A percentile compares a stretch with the other conserved stretches of the same genome.
Evolutionary conservation across 345 rosid species (phyloP).

Genomic region (Cardamine chenopodiifolia): DNA sequence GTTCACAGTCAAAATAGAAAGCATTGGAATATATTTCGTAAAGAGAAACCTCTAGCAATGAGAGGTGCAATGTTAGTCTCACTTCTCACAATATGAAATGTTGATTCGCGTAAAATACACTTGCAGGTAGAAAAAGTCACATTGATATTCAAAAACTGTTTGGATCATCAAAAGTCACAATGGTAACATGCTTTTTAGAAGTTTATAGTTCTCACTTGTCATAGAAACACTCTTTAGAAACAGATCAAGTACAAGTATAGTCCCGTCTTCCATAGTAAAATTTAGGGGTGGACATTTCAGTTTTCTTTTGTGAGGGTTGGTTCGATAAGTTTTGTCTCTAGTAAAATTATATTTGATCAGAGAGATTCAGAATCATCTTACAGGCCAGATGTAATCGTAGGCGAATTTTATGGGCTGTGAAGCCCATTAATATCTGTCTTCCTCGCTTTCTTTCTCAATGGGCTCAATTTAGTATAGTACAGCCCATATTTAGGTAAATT

Average conservation of each 20-base stretch:
- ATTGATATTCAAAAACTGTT: conserved; percentile 21
- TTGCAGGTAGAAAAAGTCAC: neutral
- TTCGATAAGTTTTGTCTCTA: neutral
- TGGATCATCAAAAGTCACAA: conserved; percentile 41
- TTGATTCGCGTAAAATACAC: neutral
- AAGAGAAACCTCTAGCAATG: no score
- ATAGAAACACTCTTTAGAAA: conserved; percentile 36
- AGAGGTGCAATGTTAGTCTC: neutral
- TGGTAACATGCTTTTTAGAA: conserved; percentile 48
- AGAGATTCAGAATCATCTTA: neutral
- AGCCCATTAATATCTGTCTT: neutral
- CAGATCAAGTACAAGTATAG: neutral
- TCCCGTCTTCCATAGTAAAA: neutral
- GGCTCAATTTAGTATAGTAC: neutral
- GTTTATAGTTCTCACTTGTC: conserved; percentile 31
- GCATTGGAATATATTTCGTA: no score
- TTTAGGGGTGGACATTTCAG: neutral
- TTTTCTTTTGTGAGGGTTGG: neutral
- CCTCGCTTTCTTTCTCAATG: neutral
- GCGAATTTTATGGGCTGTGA: neutral
- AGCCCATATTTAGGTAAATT: neutral
- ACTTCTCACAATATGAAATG: neutral
- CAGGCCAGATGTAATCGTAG: neutral
- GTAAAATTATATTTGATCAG: neutral
- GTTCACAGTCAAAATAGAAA: no score